These are phyloP conservation scores for Mycena alexandri DNA, from an alignment of 768 basidiomycete genomes.

Conservation along the genomic window DNA sequence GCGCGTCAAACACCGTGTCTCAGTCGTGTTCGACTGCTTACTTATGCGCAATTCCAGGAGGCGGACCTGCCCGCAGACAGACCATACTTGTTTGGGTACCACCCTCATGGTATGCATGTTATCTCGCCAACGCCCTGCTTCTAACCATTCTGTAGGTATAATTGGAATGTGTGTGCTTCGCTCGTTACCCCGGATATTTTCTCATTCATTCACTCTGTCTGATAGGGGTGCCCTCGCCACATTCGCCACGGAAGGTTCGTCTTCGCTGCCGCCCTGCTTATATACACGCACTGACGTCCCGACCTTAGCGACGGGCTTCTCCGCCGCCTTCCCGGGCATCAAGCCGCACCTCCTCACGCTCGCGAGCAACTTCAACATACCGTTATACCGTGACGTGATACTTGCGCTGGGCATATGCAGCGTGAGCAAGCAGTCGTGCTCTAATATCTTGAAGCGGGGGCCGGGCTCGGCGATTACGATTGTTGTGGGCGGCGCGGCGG, in stretches of 20 bases:
- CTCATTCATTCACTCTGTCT: slow-evolving; percentile 13
- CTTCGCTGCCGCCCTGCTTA: neutral
- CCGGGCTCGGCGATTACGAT: slow-evolving; percentile 86
- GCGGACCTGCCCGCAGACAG: slow-evolving; percentile 91
- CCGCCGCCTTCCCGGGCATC: slow-evolving; percentile 90
- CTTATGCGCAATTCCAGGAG: slow-evolving; percentile 64
- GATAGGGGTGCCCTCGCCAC: slow-evolving; percentile 92
- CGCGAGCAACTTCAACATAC: slow-evolving; percentile 89
- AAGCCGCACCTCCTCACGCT: slow-evolving; percentile 93
- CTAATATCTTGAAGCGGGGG: slow-evolving; percentile 82
- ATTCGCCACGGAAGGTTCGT: slow-evolving; percentile 92
- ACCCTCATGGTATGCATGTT: slow-evolving; percentile 85
- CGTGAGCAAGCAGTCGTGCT: slow-evolving; percentile 91
- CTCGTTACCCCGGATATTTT: neutral
- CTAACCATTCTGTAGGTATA: slow-evolving; percentile 70
- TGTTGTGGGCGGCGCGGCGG: slow-evolving; percentile 96
- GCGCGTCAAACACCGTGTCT: slow-evolving; percentile 43
- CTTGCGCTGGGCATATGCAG: slow-evolving; percentile 91
- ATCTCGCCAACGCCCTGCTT: neutral
- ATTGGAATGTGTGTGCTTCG: slow-evolving; percentile 88
- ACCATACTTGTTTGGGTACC: slow-evolving; percentile 97
- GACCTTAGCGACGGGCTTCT: slow-evolving; percentile 86
- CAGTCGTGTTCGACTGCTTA: slow-evolving; percentile 28
- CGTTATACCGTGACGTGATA: slow-evolving; percentile 93
- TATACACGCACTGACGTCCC: slow-evolving; percentile 4